These are phyloP conservation scores for Vicia villosa DNA, from an alignment of 306 rosid species.

Conservation along the genomic window DNA sequence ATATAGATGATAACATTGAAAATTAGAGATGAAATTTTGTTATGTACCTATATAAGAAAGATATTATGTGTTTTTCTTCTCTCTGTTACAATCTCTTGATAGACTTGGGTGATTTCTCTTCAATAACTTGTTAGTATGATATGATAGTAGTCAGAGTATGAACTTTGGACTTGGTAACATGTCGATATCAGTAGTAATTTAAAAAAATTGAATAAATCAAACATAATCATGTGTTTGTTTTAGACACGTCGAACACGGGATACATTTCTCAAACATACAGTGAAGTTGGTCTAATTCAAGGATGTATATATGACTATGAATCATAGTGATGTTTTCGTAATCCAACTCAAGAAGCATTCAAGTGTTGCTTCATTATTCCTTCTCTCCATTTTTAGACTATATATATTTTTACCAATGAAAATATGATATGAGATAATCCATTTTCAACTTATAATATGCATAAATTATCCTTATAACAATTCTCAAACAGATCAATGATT, in stretches of 20 bases:
- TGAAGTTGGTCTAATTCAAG: background rate
- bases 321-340: background rate
- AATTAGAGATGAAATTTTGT: background rate
- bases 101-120: slow-evolving; percentile 13
- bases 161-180: background rate
- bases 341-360: background rate
- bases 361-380: background rate
- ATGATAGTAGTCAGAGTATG: background rate
- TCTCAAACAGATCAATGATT: background rate
- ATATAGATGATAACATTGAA: slow-evolving; percentile 27
- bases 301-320: background rate
- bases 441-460: background rate
- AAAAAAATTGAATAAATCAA: no score
- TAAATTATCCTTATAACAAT: background rate
- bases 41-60: background rate
- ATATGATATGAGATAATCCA: background rate
- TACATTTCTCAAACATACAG: no score
- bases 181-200: no score
- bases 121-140: background rate
- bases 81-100: slow-evolving; percentile 3
- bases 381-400: no score
- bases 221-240: no score
- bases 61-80: no score
- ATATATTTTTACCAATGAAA: background rate
- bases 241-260: no score